These are phyloP conservation scores for Saturnispora dispora DNA, from an alignment of 805 yeast species.

Conservation along the genomic window DNA sequence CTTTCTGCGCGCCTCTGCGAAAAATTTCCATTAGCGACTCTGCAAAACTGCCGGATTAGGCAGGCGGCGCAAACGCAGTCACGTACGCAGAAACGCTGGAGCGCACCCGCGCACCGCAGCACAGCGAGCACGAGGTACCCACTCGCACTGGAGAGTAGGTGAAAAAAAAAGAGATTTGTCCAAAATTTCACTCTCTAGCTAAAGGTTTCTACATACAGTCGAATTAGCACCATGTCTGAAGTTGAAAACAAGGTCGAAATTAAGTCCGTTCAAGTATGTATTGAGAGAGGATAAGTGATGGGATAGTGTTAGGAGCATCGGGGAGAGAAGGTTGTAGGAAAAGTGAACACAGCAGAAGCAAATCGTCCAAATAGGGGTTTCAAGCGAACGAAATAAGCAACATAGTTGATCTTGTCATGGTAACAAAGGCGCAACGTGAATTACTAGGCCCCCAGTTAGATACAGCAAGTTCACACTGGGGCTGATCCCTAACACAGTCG, in stretches of 20 bases:
- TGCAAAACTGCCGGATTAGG: background rate
- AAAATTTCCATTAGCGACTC: background rate
- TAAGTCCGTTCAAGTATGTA: conserved; percentile 85
- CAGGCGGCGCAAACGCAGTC: background rate
- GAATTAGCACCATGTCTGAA: conserved; percentile 32
- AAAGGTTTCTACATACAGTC: background rate
- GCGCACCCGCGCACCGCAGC: conserved; percentile 8
- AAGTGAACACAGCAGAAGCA: too few species aligned
- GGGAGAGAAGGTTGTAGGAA: too few species aligned
- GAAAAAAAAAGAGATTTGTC: background rate
- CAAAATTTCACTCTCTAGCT: background rate
- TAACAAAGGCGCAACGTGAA: too few species aligned
- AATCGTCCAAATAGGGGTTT: too few species aligned
- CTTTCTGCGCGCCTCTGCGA: background rate
- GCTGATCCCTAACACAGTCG: too few species aligned
- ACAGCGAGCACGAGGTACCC: background rate
- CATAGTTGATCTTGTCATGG: too few species aligned
- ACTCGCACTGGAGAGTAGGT: background rate
- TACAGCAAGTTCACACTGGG: too few species aligned
- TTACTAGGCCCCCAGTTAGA: too few species aligned
- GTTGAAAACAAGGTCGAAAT: conserved; percentile 12
- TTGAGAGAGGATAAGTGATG: background rate
- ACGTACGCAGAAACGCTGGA: background rate
- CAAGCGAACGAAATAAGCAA: too few species aligned
- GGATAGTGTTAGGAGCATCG: too few species aligned